Evolutionary conservation across 2,329 filamentous ascomycete species (phyloP), one percentile per base, ranked within the genome.

Genomic region (Elsinoe ampelina): DNA sequence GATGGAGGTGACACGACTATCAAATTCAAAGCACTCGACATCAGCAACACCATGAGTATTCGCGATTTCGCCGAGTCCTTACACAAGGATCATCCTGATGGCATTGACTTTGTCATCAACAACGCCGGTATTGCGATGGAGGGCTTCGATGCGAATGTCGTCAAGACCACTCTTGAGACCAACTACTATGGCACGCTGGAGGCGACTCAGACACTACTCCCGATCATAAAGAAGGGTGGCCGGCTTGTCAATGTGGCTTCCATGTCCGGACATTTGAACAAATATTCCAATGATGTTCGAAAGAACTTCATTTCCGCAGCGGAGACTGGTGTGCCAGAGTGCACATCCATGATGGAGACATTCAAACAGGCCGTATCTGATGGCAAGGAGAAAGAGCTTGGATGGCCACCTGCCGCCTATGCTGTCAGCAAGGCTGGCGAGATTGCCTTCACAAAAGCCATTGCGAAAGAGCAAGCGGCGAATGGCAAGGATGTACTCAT

Each of bases 171-270:
- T 0, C 66, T 80, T 3, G 65, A 70, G 19, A 74, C 72, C 59
- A 80, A 81, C 64, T 80, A 80, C 67, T 75, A 77, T 65, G 74
- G 73, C 63, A 78, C 77, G 2, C 66, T 80, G 12, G 68, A 73
- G 48, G 72, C 72, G 1, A 74, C 72, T 2, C 71, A 71, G 39
- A 60, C 68, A 7, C 69, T 80, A 58, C 67, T 81, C 20, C 74
- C 76, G 4, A 64, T 77, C 5, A 65, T 80, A 58, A 72, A 72
- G 41, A 61, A 69, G 5, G 65, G 66, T 4, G 76, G 75, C 5
- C 73, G 77, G 52, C 64, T 77, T 17, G 72, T 80, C 26, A 80
- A 80, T 60, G 70, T 80, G 1, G 73, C 73, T 3, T 77, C 73
- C 63, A 71, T 68, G 59, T 57, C 69, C 2, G 77, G 77, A 8